These are phyloP conservation scores for Schizopora paradoxa DNA, from an alignment of 1,284 basidiomycete genomes.

Conservation along the genomic window DNA sequence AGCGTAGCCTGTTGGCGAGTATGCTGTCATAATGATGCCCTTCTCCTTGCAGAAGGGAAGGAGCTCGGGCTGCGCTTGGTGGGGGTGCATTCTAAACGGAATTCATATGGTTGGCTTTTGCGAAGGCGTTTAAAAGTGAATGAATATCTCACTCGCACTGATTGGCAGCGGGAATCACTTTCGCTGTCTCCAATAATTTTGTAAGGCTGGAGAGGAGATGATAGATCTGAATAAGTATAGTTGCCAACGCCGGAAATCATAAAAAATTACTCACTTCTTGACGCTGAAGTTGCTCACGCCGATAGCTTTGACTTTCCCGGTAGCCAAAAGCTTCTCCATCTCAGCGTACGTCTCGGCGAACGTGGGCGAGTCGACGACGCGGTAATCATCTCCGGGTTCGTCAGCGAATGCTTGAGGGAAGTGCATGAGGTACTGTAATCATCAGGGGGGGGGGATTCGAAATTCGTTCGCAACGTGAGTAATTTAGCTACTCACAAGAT, in stretches of 20 bases:
- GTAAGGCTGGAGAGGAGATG: constrained; percentile 5
- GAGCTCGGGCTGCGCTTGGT: constrained; percentile 30
- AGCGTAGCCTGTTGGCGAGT: constrained; percentile 29
- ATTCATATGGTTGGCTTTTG: constrained; percentile 18
- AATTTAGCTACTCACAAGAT: constrained; percentile 18
- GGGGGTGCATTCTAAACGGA: constrained; percentile 36
- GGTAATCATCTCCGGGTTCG: constrained; percentile 25
- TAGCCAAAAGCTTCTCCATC: constrained; percentile 42
- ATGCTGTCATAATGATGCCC: constrained; percentile 39
- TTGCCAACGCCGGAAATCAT: neutral
- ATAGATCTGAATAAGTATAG: neutral
- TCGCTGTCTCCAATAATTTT: constrained; percentile 31
- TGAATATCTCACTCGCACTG: constrained; percentile 30
- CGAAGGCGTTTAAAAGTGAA: no score
- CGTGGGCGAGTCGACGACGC: constrained; percentile 35
- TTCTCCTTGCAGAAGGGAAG: constrained; percentile 34
- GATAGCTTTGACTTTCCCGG: constrained; percentile 43
- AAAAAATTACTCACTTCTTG: constrained; percentile 12
- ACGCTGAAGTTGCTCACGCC: constrained; percentile 27
- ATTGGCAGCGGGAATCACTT: constrained; percentile 39
- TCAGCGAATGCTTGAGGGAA: constrained; percentile 19
- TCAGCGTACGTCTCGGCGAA: constrained; percentile 46
- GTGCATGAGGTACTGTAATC: constrained; percentile 21
- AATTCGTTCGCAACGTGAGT: neutral
- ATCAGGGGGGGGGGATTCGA: neutral